Evolutionary conservation across 441 rosid species (phyloP), one percentile per base, ranked within the genome.

Genomic region (Rhodomyrtus psidioides): DNA sequence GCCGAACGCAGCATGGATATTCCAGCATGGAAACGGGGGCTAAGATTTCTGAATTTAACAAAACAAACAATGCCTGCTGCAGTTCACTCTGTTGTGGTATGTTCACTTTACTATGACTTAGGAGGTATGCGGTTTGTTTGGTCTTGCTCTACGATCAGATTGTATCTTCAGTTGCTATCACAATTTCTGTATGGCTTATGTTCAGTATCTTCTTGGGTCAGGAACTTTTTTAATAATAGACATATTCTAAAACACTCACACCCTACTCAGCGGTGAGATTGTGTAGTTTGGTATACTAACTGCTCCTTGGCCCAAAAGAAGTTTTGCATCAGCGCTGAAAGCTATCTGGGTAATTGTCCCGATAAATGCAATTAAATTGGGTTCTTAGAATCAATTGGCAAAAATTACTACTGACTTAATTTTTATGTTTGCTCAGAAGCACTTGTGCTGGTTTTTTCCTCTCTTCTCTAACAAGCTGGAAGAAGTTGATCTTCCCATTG

Each of bases 1-100:
- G 94, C 95, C 96, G 98, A 94, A 97, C 99, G 99, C 99, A 97
- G 99, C 95, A 95, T 93, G 93, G 98, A 96, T 86, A 91, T 94
- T 91, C 94, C 99, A 87, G 95, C 94, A 49, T 97, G 98, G 99
- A 94, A 93, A 90, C 93, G 93, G 88, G 98, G 97, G 90, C 95
- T 97, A 84, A 93, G 94, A 86, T 94, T 95, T 76, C 91, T 96
- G 89, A 95, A 93, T 88, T 85, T 95, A 86, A 87, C 90, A 91
- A 96, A 95, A 92, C 92, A 93, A 90, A 93, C 90, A 82, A 84
- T 91, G 88, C 93, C 94, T 44, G 94, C 98, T 83, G 96, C 97
- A 14, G 94, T 97, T 86, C 99, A 96, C 90, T 96, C 99, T 85
- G 88, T 95, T 90, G 96, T 97, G 99, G 99, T 97, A 96, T 70